Conservation (phyloP, 768 basidiomycete species). For the Butyriboletus loyo region DNA sequence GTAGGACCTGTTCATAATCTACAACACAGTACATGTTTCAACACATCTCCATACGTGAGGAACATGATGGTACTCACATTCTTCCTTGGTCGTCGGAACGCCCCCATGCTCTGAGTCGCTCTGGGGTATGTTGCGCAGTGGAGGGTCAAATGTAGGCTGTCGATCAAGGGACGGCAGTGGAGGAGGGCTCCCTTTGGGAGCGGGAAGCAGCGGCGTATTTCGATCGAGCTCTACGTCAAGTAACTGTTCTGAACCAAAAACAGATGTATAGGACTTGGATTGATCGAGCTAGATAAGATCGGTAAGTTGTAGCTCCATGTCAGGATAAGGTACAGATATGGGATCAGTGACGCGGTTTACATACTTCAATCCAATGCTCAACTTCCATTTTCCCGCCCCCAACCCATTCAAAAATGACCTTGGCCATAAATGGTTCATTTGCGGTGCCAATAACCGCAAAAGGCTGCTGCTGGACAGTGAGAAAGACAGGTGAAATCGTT, state of each 20-base stretch:
- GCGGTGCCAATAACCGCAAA: constrained; percentile 41
- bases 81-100: constrained; percentile 7
- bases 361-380: constrained; percentile 53
- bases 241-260: constrained; percentile 47
- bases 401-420: constrained; percentile 39
- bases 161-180: constrained; percentile 30
- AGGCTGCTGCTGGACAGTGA: constrained; percentile 36
- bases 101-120: not conserved
- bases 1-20: constrained; percentile 36
- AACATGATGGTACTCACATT: constrained; percentile 13
- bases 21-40: not conserved
- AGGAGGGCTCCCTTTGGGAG: constrained; percentile 17
- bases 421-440: constrained; percentile 45
- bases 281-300: constrained; percentile 40
- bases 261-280: constrained; percentile 34
- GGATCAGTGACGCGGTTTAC: constrained; percentile 8
- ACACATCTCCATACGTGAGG: not conserved
- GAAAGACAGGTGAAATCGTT: constrained; percentile 28
- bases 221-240: constrained; percentile 49
- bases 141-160: constrained; percentile 2
- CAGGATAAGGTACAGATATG: not conserved
- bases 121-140: not conserved
- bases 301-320: not conserved
- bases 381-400: constrained; percentile 43
- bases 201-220: constrained; percentile 37